Evolutionary conservation across 192 early-diverging fungal species (phyloP), one percentile per base, ranked within the genome.

Genomic region (Backusella australiensis): DNA sequence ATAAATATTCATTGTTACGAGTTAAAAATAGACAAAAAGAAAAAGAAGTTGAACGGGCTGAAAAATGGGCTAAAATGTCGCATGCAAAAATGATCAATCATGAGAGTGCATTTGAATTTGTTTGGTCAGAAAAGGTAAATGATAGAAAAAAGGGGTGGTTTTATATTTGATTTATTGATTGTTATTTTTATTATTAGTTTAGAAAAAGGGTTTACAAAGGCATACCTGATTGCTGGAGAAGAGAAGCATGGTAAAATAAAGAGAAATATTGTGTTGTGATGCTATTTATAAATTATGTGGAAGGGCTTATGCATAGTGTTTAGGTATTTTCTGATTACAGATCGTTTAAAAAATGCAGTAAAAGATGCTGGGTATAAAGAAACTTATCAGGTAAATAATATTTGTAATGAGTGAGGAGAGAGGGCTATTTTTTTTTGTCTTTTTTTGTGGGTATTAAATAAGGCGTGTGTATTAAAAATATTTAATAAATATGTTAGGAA

Each of bases 141-240:
- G 23, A 8, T 36, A 44, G 11, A 34, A 59, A 15, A 34, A 39
- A 34, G 49, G 52, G 36, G 11, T 63, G 14, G 3, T 32, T 34
- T 11, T 14, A 35, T 39, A 14, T 69, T 42, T 35, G 34, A 44
- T 39, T 44, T 38, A 71, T 49, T 70, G 26, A 38, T 66, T 66
- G n/a, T 19, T 49, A 29, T 52, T 53, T 49, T 23, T 59, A 32
- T 32, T 32, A 32, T 32, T 34, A 89, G 85, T 88, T 89, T 78
- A 69, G 79, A 14, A 72, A 74, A 42, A 74, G 88, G n/a, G 78
- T 89, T 12, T 85, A 82, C 77, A 89, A 89, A 75, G 88, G 88
- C 11, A 85, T 89, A 42, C 88, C 88, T 19, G 86, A 89, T 73
- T 81, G 82, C 36, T 89, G 88, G 88, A 77, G 88, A 69, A 78